A percentile compares a stretch with the other conserved stretches of the same genome.
Evolutionary conservation across 139 green algal species (phyloP).

Genomic region (Chlamydomonas sphaeroides): DNA sequence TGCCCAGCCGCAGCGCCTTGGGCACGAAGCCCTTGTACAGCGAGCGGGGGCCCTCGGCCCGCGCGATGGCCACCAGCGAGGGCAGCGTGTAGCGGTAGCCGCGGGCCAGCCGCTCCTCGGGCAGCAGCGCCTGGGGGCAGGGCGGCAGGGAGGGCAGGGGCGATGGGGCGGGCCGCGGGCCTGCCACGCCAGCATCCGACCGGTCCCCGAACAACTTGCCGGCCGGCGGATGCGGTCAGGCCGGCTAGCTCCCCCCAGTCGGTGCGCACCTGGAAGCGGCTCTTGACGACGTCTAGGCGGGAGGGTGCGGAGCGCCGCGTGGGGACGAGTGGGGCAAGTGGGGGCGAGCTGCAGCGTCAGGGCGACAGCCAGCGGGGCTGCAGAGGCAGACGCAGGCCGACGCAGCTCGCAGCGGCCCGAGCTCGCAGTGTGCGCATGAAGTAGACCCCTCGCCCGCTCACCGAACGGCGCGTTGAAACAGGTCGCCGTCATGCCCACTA

Average conservation of each 20-base stretch:
- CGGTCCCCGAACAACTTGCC: too few species aligned
- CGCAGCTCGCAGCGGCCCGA: too few species aligned
- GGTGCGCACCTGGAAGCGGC: slow-evolving; percentile 55
- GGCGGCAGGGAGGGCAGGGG: too few species aligned
- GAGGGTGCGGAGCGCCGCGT: neutral
- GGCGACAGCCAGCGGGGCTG: too few species aligned
- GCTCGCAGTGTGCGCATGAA: too few species aligned
- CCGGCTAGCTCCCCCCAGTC: too few species aligned
- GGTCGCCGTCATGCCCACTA: slow-evolving; percentile 53
- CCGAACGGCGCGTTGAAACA: slow-evolving; percentile 70
- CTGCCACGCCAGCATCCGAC: too few species aligned
- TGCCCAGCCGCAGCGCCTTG: slow-evolving; percentile 62
- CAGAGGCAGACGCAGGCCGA: too few species aligned
- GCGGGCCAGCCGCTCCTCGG: neutral
- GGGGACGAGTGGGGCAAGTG: neutral
- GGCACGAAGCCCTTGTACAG: slow-evolving; percentile 68
- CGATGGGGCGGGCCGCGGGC: too few species aligned
- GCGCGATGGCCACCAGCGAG: slow-evolving; percentile 25
- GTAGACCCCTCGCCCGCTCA: slow-evolving; percentile 1
- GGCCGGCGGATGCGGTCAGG: too few species aligned
- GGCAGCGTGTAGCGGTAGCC: slow-evolving; percentile 40
- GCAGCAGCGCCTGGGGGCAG: slow-evolving; percentile 45
- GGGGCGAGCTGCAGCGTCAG: too few species aligned
- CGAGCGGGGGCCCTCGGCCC: slow-evolving; percentile 31
- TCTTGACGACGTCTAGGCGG: slow-evolving; percentile 57